Base-by-base conservation (phyloP, 164 flowering plant species). In the Dillenia turbinata region DNA sequence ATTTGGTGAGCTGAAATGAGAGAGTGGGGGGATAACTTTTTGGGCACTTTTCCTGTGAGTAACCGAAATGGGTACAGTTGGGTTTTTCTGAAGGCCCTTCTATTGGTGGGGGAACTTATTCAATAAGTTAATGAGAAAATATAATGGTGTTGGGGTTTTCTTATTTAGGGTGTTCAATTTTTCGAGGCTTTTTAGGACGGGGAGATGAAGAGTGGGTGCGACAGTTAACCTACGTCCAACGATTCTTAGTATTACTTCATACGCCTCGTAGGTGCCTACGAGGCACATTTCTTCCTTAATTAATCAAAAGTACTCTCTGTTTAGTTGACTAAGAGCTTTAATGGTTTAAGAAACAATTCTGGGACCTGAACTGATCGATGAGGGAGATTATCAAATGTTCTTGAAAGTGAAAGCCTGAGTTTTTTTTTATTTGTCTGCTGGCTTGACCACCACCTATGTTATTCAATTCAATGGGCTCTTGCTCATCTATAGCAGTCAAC, bases 1-100 rank as follows among this genome's bases (percentile, higher is more conserved):
- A 84, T 86, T 88, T 86, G 96, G 90, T 86, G 88, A 88, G 81
- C 92, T 65, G 86, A 86, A 83, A 76, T 66, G 40, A 9, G 49
- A 44, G 64, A 19, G 22, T 1, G 22, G 22, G 22, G 22, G 22
- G 22, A 19, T 19, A 19, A 19, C 22, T 19, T 19, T 19, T 19
- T 1, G 1, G 22, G 22, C 22, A 19, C 22, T 19, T 19, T 51
- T n/a, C 3, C 4, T 52, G 12, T 51, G 47, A 40, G 57, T 33
- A 45, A 7, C 1, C 24, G 2, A 4, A 24, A 3, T 26, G n/a
- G 16, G 49, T 47, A 14, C n/a, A 52, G 15, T 17, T 17, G 50
- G 9, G 26, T 59, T 52, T 44, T 19, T 15, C n/a, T 55, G 19
- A 40, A 8, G 0, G 12, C 16, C 44, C 44, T 40, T 44, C 53